Conservation (phyloP, 2,329 filamentous ascomycete genomes). For the Xylariaceae sp. region DNA sequence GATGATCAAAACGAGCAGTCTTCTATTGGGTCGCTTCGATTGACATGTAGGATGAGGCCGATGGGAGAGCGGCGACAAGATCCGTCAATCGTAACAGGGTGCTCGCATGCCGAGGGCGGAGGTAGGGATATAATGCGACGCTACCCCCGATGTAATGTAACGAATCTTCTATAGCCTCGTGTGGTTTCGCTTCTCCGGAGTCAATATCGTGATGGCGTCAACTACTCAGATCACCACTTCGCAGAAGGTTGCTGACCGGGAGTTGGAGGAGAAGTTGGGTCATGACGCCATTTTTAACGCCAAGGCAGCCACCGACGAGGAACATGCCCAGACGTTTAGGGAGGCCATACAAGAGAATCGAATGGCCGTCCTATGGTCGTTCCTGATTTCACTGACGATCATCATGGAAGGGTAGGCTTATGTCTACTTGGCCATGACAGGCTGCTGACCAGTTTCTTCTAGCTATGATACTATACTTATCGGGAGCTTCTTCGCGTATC, state of each 20-base stretch:
- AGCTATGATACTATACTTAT: constrained; percentile 32
- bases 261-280: constrained; percentile 29
- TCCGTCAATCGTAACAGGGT: background rate
- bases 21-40: constrained; percentile 3
- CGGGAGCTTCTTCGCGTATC: constrained; percentile 30
- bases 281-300: constrained; percentile 26
- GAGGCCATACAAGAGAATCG: constrained; percentile 29
- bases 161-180: background rate
- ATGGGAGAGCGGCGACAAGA: background rate
- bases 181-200: background rate
- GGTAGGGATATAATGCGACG: background rate
- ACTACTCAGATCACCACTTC: constrained; percentile 15
- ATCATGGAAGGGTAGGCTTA: constrained; percentile 31
- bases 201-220: constrained; percentile 18
- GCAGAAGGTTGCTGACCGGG: constrained; percentile 29
- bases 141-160: background rate
- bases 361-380: constrained; percentile 29
- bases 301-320: constrained; percentile 29
- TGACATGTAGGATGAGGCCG: background rate
- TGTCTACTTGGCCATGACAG: background rate
- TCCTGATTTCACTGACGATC: constrained; percentile 30
- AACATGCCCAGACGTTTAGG: constrained; percentile 28
- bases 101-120: background rate
- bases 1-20: constrained; percentile 5
- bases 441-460: constrained; percentile 3